phyloP scores from a whole-genome alignment of 768 basidiomycete species.

The Trametes coccinea region DNA sequence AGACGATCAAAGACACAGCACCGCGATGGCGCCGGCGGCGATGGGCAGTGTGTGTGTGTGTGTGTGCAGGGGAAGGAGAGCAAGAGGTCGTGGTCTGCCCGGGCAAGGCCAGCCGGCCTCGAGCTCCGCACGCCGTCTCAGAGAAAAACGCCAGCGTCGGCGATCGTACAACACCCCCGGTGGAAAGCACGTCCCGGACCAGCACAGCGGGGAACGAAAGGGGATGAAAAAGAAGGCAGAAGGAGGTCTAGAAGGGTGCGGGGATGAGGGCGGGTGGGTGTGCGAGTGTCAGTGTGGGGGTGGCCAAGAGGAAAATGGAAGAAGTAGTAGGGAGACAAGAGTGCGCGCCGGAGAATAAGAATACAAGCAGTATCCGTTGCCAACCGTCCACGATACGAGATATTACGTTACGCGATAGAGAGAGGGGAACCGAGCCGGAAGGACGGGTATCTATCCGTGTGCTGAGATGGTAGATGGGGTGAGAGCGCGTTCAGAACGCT shows the following conservation, averaged over 20 bases:
- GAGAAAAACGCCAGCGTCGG: constrained; percentile 11
- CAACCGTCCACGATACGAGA: constrained; percentile 19
- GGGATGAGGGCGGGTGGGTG: neutral
- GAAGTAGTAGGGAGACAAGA: constrained; percentile 6
- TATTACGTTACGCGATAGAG: constrained; percentile 16
- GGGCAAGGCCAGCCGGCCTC: constrained; percentile 19
- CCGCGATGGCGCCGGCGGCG: neutral
- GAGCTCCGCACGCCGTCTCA: constrained; percentile 17
- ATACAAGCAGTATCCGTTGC: constrained; percentile 24
- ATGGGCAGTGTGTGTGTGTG: neutral
- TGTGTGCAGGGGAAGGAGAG: neutral
- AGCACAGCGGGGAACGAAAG: constrained; percentile 16
- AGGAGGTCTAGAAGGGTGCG: constrained; percentile 4
- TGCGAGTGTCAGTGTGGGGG: neutral
- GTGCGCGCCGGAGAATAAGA: constrained; percentile 19
- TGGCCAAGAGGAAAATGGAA: neutral
- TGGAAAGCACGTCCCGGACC: constrained; percentile 16
- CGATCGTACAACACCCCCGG: constrained; percentile 21
- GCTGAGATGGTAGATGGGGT: neutral
- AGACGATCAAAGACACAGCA: constrained; percentile 4
- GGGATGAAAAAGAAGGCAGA: neutral
- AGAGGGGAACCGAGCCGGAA: neutral
- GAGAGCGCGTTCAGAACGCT: constrained; percentile 46
- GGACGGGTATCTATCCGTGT: neutral
- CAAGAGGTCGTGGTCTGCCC: constrained; percentile 14